Evolutionary conservation across 116 monocot genomes (phyloP), one percentile per base, ranked within the genome.

Genomic region (Posidonia oceanica): DNA sequence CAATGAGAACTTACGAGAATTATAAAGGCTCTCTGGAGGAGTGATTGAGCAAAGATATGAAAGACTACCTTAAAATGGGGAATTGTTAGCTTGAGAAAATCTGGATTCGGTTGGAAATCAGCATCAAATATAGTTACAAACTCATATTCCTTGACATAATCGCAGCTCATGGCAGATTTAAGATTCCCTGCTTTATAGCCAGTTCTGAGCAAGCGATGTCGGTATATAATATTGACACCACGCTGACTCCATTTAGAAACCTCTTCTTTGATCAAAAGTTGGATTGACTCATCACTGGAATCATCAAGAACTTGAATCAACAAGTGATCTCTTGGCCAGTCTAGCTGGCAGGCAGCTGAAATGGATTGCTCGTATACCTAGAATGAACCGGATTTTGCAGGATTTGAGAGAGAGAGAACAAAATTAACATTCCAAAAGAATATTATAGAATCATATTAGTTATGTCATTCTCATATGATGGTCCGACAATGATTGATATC

Each of bases 41-140:
- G 29, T 29, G 16, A 63, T 15, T 63, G 29, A 14, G 37, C 6
- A 16, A 4, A 14, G 36, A 23, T 23, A 52, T 29, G 11, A 68
- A 52, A 3, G 4, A 61, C 8, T 67, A 75, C 75, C 94, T 85
- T 87, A 61, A 94, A 94, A 80, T 94, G 94, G 14, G 85, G 94
- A 56, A 94, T 59, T 17, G 90, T 94, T 59, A 68, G 70, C 71
- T 87, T 94, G 58, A 94, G 89, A 71, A 94, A 94, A 74, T 90
- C 87, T 0, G 90, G 83, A 61, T 81, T 82, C 17, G 94, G 94
- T 61, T 83, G 85, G 87, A 94, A 94, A 69, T 94, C 90, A 1
- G 94, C 94, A 75, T 94, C 94, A 63, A 94, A 94, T 54, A 94
- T 90, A 22, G 94, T 83, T 14, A 94, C 94, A 77, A 94, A 94